A percentile compares a stretch with the other conserved stretches of the same genome.
Conservation (phyloP, 1,284 basidiomycete genomes). For the Heterobasidion occidentale region DNA sequence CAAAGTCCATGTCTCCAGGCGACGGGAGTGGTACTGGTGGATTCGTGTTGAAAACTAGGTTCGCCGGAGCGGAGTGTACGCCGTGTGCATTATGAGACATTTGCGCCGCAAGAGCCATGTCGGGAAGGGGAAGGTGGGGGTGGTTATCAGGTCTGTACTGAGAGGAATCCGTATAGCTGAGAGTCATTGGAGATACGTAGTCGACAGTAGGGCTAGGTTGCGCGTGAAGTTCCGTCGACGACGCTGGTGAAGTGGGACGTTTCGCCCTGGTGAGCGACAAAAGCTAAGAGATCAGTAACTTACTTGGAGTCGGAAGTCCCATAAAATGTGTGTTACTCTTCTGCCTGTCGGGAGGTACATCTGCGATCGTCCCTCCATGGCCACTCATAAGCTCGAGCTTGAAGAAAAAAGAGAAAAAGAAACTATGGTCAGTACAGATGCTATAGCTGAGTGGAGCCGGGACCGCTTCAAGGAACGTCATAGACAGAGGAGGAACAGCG, state of each 20-base stretch:
- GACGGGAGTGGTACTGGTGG: slow-evolving; percentile 27
- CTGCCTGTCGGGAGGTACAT: slow-evolving; percentile 28
- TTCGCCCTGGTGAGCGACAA: neutral
- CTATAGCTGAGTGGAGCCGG: no score
- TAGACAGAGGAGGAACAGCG: no score
- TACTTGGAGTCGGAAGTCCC: slow-evolving; percentile 69
- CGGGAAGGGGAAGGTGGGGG: slow-evolving; percentile 15
- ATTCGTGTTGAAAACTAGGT: slow-evolving; percentile 47
- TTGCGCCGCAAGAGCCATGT: slow-evolving; percentile 20
- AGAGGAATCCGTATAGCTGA: slow-evolving; percentile 27
- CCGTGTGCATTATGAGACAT: slow-evolving; percentile 8
- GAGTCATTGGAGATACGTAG: slow-evolving; percentile 52
- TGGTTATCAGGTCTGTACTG: slow-evolving; percentile 14
- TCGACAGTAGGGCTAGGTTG: slow-evolving; percentile 40
- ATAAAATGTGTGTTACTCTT: slow-evolving; percentile 29
- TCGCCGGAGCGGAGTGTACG: slow-evolving; percentile 51
- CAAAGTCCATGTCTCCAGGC: slow-evolving; percentile 52
- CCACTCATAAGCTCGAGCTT: slow-evolving; percentile 71
- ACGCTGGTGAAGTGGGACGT: slow-evolving; percentile 1
- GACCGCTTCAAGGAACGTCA: no score
- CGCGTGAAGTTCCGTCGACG: slow-evolving; percentile 57
- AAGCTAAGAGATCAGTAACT: slow-evolving; percentile 15
- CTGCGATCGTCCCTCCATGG: slow-evolving; percentile 27
- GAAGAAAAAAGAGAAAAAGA: slow-evolving; percentile 8
- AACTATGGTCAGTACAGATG: neutral